Conservation (phyloP, 805 yeast species). For the Pichia paraexigua region DNA sequence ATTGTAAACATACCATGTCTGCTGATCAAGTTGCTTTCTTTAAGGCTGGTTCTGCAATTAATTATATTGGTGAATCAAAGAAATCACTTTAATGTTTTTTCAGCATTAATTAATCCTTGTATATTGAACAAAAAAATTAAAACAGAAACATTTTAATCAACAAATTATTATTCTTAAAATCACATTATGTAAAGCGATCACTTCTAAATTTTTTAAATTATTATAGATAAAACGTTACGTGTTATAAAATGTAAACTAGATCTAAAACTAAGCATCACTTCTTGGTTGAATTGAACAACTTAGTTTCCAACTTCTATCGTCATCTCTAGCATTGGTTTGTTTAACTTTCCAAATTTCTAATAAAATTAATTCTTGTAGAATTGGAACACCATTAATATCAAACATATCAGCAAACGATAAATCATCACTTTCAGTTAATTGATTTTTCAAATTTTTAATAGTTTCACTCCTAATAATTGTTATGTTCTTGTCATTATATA, state of each 20-base stretch:
- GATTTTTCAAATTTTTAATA: slow-evolving; percentile 19
- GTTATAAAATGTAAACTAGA: background rate
- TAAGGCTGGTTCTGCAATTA: slow-evolving; percentile 96
- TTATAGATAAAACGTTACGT: background rate
- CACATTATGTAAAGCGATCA: background rate
- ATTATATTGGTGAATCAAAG: slow-evolving; percentile 49
- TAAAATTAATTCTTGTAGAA: slow-evolving; percentile 51
- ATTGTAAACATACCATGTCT: slow-evolving; percentile 93
- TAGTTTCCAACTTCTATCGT: slow-evolving; percentile 65
- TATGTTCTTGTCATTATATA: slow-evolving; percentile 20
- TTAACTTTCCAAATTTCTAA: slow-evolving; percentile 65
- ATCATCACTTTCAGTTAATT: slow-evolving; percentile 13
- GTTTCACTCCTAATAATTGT: slow-evolving; percentile 25
- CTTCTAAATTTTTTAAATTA: background rate
- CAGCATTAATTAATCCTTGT: background rate
- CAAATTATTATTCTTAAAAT: slow-evolving; percentile 2
- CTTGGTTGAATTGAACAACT: slow-evolving; percentile 56
- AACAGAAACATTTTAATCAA: background rate
- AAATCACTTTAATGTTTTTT: slow-evolving; percentile 8
- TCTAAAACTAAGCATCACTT: slow-evolving; percentile 19
- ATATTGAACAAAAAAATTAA: background rate
- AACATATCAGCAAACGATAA: slow-evolving; percentile 26
- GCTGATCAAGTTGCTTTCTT: slow-evolving; percentile 92
- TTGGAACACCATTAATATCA: slow-evolving; percentile 33
- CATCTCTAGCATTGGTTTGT: slow-evolving; percentile 49